These are phyloP conservation scores for Ogataea hybrid DNA, from an alignment of 1,139 yeast species.

Conservation along the genomic window DNA sequence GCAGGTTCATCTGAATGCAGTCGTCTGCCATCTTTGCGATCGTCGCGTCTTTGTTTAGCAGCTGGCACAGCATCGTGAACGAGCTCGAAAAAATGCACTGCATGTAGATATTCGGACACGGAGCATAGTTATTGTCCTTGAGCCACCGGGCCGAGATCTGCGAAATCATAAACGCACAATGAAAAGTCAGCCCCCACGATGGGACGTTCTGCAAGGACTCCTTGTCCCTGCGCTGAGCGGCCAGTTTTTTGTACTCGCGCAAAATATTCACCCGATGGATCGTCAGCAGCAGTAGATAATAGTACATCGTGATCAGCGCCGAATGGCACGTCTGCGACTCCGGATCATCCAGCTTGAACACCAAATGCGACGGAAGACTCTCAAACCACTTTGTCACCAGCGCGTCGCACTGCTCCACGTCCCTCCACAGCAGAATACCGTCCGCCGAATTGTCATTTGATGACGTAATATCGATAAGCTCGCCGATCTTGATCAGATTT, in stretches of 20 bases:
- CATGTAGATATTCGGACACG: slow-evolving; percentile 68
- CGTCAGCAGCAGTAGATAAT: slow-evolving; percentile 66
- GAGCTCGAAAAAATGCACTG: slow-evolving; percentile 16
- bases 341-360: slow-evolving; percentile 57
- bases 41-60: slow-evolving; percentile 14
- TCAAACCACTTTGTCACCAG: slow-evolving; percentile 78
- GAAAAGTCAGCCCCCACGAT: slow-evolving; percentile 80
- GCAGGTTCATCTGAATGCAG: slow-evolving; percentile 23
- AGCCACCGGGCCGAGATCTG: slow-evolving; percentile 52
- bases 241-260: neutral
- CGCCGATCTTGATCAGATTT: slow-evolving; percentile 65
- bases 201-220: slow-evolving; percentile 56
- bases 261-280: slow-evolving; percentile 68
- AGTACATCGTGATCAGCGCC: slow-evolving; percentile 64
- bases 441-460: neutral
- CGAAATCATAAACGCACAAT: slow-evolving; percentile 76
- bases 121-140: slow-evolving; percentile 45
- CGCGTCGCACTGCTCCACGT: slow-evolving; percentile 64
- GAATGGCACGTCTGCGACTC: slow-evolving; percentile 49
- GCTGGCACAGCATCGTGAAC: slow-evolving; percentile 35
- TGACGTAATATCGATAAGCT: slow-evolving; percentile 54
- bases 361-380: slow-evolving; percentile 59
- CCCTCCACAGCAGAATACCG: slow-evolving; percentile 18
- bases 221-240: neutral
- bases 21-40: slow-evolving; percentile 15